These are phyloP conservation scores for Elaeis guineensis DNA, from an alignment of 176 grass and related monocot species.

Conservation along the genomic window DNA sequence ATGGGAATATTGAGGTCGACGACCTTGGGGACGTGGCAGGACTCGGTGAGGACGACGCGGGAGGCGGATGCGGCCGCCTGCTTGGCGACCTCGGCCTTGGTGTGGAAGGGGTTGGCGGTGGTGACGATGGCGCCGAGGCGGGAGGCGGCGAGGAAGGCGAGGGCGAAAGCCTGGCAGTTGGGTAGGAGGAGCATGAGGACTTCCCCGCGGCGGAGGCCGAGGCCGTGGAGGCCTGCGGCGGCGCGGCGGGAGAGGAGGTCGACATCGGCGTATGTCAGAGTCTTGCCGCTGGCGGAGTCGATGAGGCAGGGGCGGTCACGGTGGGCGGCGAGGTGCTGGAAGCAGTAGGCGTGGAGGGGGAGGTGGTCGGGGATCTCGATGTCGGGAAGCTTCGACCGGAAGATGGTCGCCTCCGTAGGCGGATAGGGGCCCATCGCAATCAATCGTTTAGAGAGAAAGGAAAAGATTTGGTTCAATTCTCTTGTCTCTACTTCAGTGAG, in stretches of 20 bases:
- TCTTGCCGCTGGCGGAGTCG: constrained; percentile 43
- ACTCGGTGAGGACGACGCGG: constrained; percentile 62
- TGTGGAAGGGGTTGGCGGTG: constrained; percentile 86
- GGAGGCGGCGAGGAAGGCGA: constrained; percentile 70
- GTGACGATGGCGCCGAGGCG: constrained; percentile 55
- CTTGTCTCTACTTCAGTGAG: constrained; percentile 20
- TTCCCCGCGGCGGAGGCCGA: constrained; percentile 45
- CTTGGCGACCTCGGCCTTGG: constrained; percentile 71
- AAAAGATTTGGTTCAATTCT: not conserved
- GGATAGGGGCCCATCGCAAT: constrained; percentile 47
- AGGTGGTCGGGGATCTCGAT: constrained; percentile 69
- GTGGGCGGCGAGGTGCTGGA: constrained; percentile 27
- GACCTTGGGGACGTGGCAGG: constrained; percentile 62
- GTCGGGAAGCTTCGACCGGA: constrained; percentile 80
- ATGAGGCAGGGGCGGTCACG: constrained; percentile 55
- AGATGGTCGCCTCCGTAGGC: constrained; percentile 28
- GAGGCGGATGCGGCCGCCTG: constrained; percentile 43
- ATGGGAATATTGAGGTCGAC: constrained; percentile 37
- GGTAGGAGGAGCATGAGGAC: constrained; percentile 72
- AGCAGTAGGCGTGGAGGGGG: constrained; percentile 82
- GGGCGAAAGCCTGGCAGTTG: constrained; percentile 78
- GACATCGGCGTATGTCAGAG: constrained; percentile 60
- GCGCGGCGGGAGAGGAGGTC: constrained; percentile 24
- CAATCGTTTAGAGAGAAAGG: not conserved
- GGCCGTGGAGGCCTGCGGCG: constrained; percentile 38